Evolutionary conservation across 441 rosid species (phyloP).

Genomic region (Pelargonium exstipulatum): DNA sequence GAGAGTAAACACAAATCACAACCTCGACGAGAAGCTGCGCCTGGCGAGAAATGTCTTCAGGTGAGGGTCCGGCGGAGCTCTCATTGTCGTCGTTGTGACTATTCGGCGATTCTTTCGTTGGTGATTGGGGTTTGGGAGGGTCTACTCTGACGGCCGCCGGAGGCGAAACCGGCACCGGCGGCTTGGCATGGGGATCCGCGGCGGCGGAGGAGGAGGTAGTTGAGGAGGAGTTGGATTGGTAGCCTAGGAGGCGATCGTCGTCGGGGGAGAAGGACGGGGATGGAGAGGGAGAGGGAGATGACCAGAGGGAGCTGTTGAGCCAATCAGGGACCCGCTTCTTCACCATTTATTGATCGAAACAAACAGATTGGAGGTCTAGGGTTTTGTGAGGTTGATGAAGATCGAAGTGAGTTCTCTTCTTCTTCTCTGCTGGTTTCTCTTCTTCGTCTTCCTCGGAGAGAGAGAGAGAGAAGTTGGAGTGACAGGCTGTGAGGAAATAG

Average conservation of each 20-base stretch:
- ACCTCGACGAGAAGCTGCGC: constrained; percentile 83
- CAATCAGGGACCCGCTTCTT: constrained; percentile 91
- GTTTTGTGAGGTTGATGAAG: background rate
- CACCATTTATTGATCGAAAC: constrained; percentile 37
- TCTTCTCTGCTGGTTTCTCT: background rate
- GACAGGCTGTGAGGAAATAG: background rate
- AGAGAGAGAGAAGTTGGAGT: background rate
- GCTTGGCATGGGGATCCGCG: constrained; percentile 16
- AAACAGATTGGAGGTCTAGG: background rate
- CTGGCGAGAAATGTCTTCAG: constrained; percentile 72
- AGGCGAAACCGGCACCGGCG: constrained; percentile 35
- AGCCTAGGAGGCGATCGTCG: constrained; percentile 29
- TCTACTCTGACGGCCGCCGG: constrained; percentile 25
- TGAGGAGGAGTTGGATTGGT: constrained; percentile 23
- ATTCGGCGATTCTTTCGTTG: constrained; percentile 33
- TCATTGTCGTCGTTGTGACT: constrained; percentile 32
- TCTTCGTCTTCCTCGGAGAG: background rate
- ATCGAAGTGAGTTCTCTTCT: background rate
- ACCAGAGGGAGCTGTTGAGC: constrained; percentile 94
- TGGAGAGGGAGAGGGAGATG: constrained; percentile 34
- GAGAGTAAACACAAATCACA: background rate
- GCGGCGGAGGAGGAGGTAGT: constrained; percentile 19
- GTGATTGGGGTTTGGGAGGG: constrained; percentile 37
- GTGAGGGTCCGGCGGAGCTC: constrained; percentile 33
- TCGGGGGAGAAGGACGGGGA: constrained; percentile 19